Percentiles rank a stretch among this genome's conserved stretches.
phyloP scores from a whole-genome alignment of 495 filamentous ascomycete species.

The Penicillium atrosanguineum region DNA sequence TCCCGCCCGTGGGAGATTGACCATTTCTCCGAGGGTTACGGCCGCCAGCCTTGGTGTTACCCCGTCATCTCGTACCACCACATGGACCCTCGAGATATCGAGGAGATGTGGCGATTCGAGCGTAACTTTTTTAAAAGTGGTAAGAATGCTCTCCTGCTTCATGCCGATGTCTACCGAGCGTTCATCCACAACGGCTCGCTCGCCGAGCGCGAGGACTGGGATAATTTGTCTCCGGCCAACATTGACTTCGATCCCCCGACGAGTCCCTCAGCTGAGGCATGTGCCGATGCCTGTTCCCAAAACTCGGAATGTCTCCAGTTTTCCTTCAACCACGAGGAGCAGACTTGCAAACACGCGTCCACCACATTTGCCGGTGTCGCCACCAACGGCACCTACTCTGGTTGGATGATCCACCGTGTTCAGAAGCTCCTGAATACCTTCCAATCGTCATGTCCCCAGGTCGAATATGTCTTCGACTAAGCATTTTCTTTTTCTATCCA shows the following conservation, averaged over 20 bases:
- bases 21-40: slow-evolving; percentile 36
- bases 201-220: slow-evolving; percentile 28
- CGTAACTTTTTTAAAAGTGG: slow-evolving; percentile 42
- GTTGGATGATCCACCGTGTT: slow-evolving; percentile 31
- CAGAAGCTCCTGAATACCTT: slow-evolving; percentile 24
- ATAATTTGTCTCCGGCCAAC: slow-evolving; percentile 26
- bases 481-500: slow-evolving; percentile 1
- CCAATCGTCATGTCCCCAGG: slow-evolving; percentile 27
- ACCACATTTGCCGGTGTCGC: slow-evolving; percentile 24
- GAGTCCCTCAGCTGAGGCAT: slow-evolving; percentile 27
- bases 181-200: slow-evolving; percentile 21
- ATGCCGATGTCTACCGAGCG: slow-evolving; percentile 33
- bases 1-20: slow-evolving; percentile 37
- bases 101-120: slow-evolving; percentile 45
- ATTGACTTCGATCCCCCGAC: slow-evolving; percentile 21
- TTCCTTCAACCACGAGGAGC: slow-evolving; percentile 28
- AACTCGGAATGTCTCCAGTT: slow-evolving; percentile 43
- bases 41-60: slow-evolving; percentile 49
- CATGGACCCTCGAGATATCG: slow-evolving; percentile 40
- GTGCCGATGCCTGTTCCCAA: slow-evolving; percentile 35
- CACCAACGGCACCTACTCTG: slow-evolving; percentile 26
- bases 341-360: slow-evolving; percentile 33
- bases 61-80: slow-evolving; percentile 50
- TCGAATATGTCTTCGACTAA: slow-evolving; percentile 27
- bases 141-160: slow-evolving; percentile 28